Evolutionary conservation across 257 asterid genomes (phyloP), one percentile per base, ranked within the genome.

Genomic region (Lycium ferocissimum): DNA sequence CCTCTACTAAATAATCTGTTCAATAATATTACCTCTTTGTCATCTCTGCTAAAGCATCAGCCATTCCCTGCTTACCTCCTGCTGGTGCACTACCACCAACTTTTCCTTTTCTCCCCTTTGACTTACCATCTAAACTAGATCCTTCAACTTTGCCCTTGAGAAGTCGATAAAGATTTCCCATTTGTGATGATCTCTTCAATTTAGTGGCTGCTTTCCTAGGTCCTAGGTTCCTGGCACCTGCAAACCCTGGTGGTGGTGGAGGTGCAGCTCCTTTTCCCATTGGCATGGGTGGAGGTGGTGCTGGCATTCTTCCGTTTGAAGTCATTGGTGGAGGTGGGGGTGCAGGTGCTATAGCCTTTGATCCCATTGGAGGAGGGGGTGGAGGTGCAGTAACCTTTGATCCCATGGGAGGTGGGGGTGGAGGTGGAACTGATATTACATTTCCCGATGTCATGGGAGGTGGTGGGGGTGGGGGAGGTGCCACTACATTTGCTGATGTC

Each of bases 1-100:
- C 57, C 15, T 62, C 79, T 47, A 45, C 62, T 1, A 40, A 17
- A 40, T 83, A 14, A 67, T 65, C 15, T 26, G 58, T 49, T 49
- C 57, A 3, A 58, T 12, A 47, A 3, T 17, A 38, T 33, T 87
- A 92, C 99, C 97, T 92, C 89, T 96, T 96, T 59, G 97, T 93
- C 95, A 96, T 94, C 91, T 96, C 99, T 58, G 98, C 98, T 78
- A 96, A 90, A 82, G 99, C 99, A 93, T 96, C 99, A 51, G 98
- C 98, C 98, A 94, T 94, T 58, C 98, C 97, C 65, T 92, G 94
- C 87, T 95, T 94, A 20, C 95, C 98, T 54, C 96, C 96, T 59
- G 88, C 49, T 22, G 97, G 82, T 62, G 84, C 76, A 54, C 80
- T 56, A 71, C 88, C 87, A 79, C 93, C 91, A 47, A 85, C 35